These are phyloP conservation scores for Leccinum solheimii DNA, from an alignment of 1,284 basidiomycete species.

Conservation along the genomic window DNA sequence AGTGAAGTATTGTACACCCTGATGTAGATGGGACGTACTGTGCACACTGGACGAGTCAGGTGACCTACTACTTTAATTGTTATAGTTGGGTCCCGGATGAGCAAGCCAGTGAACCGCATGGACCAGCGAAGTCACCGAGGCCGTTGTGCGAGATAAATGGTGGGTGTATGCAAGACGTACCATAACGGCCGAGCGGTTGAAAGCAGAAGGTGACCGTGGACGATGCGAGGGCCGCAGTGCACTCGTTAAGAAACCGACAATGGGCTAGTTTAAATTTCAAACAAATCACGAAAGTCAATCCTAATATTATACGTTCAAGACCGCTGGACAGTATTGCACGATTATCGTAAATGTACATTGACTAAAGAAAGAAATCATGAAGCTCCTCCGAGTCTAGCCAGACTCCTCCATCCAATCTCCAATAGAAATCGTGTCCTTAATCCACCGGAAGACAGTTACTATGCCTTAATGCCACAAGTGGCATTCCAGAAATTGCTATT, in stretches of 20 bases:
- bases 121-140: not conserved
- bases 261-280: not conserved
- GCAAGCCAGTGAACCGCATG: not conserved
- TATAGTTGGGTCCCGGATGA: too few relatives aligned
- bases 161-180: not conserved
- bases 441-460: not conserved
- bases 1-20: too few relatives aligned
- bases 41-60: too few relatives aligned
- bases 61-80: too few relatives aligned
- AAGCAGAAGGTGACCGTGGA: not conserved
- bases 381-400: not conserved
- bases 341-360: not conserved
- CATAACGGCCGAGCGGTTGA: not conserved
- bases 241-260: not conserved
- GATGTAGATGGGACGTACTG: too few relatives aligned
- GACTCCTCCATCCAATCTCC: not conserved
- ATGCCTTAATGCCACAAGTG: conserved; percentile 20
- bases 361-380: not conserved
- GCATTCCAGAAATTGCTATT: not conserved
- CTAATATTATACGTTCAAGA: not conserved
- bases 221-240: not conserved
- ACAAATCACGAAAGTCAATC: not conserved
- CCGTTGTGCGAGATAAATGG: not conserved
- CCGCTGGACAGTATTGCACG: not conserved
- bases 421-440: not conserved